These are phyloP conservation scores for Coccomyxa subellipsoidea DNA, from an alignment of 163 green algal species.

Conservation along the genomic window DNA sequence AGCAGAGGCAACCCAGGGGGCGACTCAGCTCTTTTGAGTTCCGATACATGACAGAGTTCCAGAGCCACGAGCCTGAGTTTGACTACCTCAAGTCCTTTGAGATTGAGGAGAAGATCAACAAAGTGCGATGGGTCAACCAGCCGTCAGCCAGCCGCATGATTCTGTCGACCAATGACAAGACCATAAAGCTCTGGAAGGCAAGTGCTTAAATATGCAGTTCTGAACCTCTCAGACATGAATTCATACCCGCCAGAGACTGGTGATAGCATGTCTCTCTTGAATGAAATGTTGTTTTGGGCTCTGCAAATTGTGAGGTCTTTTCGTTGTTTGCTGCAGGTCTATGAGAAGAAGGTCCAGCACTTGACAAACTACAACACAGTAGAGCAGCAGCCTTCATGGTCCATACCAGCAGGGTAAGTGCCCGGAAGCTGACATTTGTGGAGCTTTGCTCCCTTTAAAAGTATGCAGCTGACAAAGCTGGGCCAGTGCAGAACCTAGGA, in stretches of 20 bases:
- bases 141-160: slow-evolving; percentile 63
- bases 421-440: neutral
- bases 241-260: no score
- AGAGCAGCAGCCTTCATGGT: slow-evolving; percentile 15
- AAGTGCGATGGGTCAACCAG: slow-evolving; percentile 62
- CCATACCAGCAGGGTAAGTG: slow-evolving; percentile 27
- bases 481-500: neutral
- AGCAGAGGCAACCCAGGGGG: slow-evolving; percentile 32
- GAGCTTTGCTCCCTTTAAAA: neutral
- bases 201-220: no score
- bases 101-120: slow-evolving; percentile 99
- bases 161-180: slow-evolving; percentile 99
- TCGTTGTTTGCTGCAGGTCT: slow-evolving; percentile 66
- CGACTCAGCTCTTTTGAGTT: slow-evolving; percentile 79
- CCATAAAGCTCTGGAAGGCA: slow-evolving; percentile 99
- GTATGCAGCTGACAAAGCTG: neutral
- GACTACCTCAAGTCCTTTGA: slow-evolving; percentile 99
- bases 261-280: no score
- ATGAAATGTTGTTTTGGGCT: no score
- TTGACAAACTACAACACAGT: slow-evolving; percentile 84
- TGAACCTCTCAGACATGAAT: no score
- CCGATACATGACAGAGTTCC: slow-evolving; percentile 98
- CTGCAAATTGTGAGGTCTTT: no score
- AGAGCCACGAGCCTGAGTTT: slow-evolving; percentile 99
- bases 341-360: slow-evolving; percentile 76